Percentiles rank a stretch among this genome's conserved stretches.
These are phyloP conservation scores for Sequoiadendron giganteum DNA, from an alignment of 75 land plant species.

Conservation along the genomic window DNA sequence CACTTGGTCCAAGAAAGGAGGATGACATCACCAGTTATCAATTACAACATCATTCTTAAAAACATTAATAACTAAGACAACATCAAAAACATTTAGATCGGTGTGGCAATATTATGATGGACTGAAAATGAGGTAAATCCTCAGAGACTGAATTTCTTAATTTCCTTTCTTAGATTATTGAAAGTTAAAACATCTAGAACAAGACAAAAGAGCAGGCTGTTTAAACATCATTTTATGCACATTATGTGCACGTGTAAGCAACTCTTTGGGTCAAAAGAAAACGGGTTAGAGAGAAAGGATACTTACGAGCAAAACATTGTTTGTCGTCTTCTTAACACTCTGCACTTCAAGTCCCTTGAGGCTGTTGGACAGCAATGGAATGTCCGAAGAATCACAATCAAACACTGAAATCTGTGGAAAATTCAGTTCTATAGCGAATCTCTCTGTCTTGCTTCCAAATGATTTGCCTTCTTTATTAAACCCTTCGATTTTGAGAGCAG, in stretches of 20 bases:
- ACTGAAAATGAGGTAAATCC: background rate
- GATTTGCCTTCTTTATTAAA: background rate
- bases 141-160: background rate
- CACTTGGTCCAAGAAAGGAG: too few relatives aligned
- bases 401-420: constrained; percentile 39
- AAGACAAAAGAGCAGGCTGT: background rate
- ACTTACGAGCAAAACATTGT: constrained; percentile 48
- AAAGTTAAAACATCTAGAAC: background rate
- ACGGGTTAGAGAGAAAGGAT: background rate
- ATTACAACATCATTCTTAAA: too few relatives aligned
- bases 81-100: background rate
- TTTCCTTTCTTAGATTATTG: background rate
- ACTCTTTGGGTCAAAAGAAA: background rate
- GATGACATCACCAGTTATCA: too few relatives aligned
- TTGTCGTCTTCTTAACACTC: constrained; percentile 29
- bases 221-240: background rate
- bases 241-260: background rate
- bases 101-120: background rate
- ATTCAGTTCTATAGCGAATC: constrained; percentile 50
- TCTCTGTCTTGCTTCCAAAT: constrained; percentile 8
- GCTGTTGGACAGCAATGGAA: constrained; percentile 34
- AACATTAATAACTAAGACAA: too few relatives aligned
- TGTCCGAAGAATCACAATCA: constrained; percentile 35
- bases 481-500: constrained; percentile 42
- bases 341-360: constrained; percentile 36